These are phyloP conservation scores for Coemansia sp. DNA, from an alignment of 192 early-diverging fungal genomes.

Conservation along the genomic window DNA sequence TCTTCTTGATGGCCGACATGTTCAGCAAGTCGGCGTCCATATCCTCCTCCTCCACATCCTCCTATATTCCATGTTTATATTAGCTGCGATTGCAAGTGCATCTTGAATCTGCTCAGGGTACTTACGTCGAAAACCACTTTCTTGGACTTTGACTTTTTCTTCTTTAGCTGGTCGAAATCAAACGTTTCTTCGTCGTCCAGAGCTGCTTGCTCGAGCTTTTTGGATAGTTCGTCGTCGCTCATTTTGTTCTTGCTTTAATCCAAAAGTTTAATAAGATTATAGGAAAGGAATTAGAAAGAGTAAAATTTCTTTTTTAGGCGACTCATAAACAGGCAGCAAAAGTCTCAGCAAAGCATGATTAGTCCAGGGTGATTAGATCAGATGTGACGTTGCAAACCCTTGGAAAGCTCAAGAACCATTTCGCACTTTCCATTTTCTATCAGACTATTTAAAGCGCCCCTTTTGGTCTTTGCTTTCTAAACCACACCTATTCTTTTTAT, in stretches of 20 bases:
- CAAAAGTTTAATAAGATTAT: background rate
- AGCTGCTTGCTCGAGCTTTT: constrained; percentile 22
- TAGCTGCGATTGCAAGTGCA: background rate
- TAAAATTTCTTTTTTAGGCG: background rate
- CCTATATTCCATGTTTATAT: constrained; percentile 9
- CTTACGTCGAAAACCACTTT: constrained; percentile 51
- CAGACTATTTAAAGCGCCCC: too few relatives aligned
- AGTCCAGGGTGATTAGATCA: constrained; percentile 5
- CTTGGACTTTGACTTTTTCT: constrained; percentile 56
- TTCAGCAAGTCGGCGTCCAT: constrained; percentile 39
- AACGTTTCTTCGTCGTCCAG: constrained; percentile 8
- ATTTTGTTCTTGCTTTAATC: constrained; percentile 12
- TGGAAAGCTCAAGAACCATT: too few relatives aligned
- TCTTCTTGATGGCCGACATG: constrained; percentile 52
- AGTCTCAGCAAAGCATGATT: background rate
- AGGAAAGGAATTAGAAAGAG: background rate
- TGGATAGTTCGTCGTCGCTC: constrained; percentile 37
- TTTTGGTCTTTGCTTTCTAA: background rate
- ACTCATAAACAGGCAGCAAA: background rate
- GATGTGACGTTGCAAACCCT: background rate
- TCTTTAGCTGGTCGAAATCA: constrained; percentile 47
- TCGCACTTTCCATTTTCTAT: too few relatives aligned
- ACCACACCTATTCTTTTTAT: constrained; percentile 4
- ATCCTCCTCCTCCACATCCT: constrained; percentile 39
- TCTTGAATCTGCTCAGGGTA: background rate